A percentile compares a stretch with the other conserved stretches of the same genome.
Conservation (phyloP, 2,329 filamentous ascomycete genomes). For the Capronia americana region DNA sequence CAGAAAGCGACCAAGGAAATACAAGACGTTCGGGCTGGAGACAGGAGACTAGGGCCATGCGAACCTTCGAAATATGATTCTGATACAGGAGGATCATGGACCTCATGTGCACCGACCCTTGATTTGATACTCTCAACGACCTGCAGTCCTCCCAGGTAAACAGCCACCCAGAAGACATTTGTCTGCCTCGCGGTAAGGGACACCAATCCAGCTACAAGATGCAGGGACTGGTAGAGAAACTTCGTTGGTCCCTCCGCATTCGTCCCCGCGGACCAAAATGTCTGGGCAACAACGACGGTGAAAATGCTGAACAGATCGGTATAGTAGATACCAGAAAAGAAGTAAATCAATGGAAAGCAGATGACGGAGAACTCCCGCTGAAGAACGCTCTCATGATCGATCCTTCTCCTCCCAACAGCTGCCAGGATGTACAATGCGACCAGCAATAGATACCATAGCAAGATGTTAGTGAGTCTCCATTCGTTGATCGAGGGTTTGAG, state of each 20-base stretch:
- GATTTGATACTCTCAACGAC: constrained; percentile 45
- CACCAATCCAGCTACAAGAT: constrained; percentile 65
- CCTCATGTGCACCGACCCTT: constrained; percentile 44
- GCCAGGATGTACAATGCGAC: constrained; percentile 34
- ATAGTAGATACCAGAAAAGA: constrained; percentile 95
- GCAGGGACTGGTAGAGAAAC: constrained; percentile 40
- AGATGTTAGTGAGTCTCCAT: constrained; percentile 32
- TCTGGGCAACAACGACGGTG: constrained; percentile 74
- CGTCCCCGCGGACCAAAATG: constrained; percentile 46
- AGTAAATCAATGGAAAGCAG: constrained; percentile 89
- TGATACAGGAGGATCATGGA: constrained; percentile 59
- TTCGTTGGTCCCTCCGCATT: constrained; percentile 29
- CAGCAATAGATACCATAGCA: constrained; percentile 36
- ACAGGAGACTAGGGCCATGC: constrained; percentile 18
- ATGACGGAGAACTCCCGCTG: constrained; percentile 57
- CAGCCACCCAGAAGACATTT: constrained; percentile 90
- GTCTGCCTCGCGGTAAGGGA: constrained; percentile 86
- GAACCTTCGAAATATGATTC: constrained; percentile 59
- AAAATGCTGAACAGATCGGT: constrained; percentile 87
- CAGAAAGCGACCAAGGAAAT: constrained; percentile 8
- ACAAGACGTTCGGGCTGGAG: neutral
- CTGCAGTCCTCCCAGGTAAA: constrained; percentile 55
- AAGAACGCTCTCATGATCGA: constrained; percentile 59
- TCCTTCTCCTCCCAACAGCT: constrained; percentile 45
- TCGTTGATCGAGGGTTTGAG: constrained; percentile 29